These are phyloP conservation scores for Puccinia triticina DNA, from an alignment of 1,284 basidiomycete species.

Conservation along the genomic window DNA sequence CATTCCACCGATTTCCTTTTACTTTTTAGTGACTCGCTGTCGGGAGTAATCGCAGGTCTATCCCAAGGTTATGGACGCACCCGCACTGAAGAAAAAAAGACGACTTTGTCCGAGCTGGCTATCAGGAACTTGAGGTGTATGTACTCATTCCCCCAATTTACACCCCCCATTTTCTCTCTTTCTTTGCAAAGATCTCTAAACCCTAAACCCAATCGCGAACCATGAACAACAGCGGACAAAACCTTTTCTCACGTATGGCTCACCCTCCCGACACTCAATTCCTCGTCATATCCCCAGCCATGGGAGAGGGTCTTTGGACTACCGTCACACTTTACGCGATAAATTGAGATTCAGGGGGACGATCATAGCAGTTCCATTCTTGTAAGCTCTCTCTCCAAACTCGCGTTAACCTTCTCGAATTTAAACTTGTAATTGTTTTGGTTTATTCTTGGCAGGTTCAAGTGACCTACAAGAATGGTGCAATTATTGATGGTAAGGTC, in stretches of 20 bases:
- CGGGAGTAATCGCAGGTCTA: no score
- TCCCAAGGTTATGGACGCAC: conserved; percentile 2
- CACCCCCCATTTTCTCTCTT: conserved; percentile 53
- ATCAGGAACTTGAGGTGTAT: conserved; percentile 52
- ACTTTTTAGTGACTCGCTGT: no score
- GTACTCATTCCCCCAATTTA: conserved; percentile 53
- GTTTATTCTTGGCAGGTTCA: conserved; percentile 7
- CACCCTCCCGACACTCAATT: conserved; percentile 5
- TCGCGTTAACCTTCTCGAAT: not conserved
- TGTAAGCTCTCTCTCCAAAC: not conserved
- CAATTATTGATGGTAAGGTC: not conserved
- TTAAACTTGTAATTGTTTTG: not conserved
- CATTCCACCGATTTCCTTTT: not conserved
- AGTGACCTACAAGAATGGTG: conserved; percentile 22
- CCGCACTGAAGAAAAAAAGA: conserved; percentile 53
- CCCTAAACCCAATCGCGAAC: not conserved
- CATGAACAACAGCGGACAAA: not conserved
- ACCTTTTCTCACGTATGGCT: no score
- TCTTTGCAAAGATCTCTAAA: no score
- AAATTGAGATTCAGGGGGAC: conserved; percentile 55
- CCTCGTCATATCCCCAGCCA: conserved; percentile 64
- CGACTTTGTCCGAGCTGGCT: conserved; percentile 51
- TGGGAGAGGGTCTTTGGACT: conserved; percentile 95
- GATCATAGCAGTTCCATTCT: not conserved
- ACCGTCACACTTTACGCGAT: conserved; percentile 81